phyloP scores from a whole-genome alignment of 148 eudicot species.

The Talinum fruticosum region DNA sequence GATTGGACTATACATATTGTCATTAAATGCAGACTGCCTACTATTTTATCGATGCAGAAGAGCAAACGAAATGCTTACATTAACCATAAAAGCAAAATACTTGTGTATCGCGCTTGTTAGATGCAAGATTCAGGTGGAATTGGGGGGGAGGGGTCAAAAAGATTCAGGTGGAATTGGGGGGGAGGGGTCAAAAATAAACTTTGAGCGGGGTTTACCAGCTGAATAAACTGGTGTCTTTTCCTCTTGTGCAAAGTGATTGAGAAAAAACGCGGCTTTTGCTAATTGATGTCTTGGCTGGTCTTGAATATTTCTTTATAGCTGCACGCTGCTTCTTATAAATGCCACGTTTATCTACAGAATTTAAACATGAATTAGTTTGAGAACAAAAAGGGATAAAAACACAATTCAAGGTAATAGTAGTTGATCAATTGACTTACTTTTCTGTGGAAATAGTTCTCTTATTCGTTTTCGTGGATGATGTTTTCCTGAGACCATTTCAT shows the following conservation, averaged over 20 bases:
- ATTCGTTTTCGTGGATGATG: background rate
- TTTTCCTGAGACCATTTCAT: background rate
- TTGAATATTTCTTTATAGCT: background rate
- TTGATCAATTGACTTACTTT: conserved; percentile 22
- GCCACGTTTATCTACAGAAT: conserved; percentile 12
- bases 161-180: background rate
- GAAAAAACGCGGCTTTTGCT: conserved; percentile 13
- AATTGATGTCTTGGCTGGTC: conserved; percentile 1
- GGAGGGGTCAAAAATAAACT: background rate
- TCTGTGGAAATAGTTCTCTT: conserved; percentile 13
- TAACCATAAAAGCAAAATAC: background rate
- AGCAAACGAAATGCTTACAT: no score
- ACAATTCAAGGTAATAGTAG: background rate
- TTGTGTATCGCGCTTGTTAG: background rate
- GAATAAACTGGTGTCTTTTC: conserved; percentile 19
- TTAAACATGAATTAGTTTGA: background rate
- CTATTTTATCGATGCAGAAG: no score
- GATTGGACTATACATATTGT: no score
- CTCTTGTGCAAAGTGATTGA: conserved; percentile 18
- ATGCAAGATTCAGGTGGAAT: no score
- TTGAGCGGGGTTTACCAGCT: conserved; percentile 17
- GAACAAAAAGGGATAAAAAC: background rate
- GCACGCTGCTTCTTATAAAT: conserved; percentile 14
- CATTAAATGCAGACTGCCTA: no score
- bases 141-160: background rate